Percentiles rank a stretch among this genome's conserved stretches.
Conservation (phyloP, 331 rosid species). For the Quercus lobata region DNA sequence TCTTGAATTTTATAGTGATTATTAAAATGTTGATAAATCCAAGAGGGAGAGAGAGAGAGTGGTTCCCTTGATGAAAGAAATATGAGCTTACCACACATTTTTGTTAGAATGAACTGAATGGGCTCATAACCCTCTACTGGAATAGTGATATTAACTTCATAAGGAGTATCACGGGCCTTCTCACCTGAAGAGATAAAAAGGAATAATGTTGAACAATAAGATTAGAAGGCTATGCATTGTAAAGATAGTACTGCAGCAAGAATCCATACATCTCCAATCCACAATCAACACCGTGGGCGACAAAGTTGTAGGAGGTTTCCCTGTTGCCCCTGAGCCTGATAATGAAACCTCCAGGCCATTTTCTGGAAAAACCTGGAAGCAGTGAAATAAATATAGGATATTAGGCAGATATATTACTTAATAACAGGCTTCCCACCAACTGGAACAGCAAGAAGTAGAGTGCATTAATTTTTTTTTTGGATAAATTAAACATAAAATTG, state of each 20-base stretch:
- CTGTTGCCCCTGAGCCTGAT: constrained; percentile 73
- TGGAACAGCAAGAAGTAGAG: constrained; percentile 11
- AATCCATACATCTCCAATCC: constrained; percentile 88
- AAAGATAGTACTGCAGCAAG: constrained; percentile 11
- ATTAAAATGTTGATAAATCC: neutral
- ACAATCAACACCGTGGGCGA: constrained; percentile 76
- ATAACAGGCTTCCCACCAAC: constrained; percentile 13
- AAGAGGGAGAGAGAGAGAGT: neutral
- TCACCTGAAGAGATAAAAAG: constrained; percentile 51
- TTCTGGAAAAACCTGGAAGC: constrained; percentile 60
- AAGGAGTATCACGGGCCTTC: constrained; percentile 46
- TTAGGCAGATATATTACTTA: neutral
- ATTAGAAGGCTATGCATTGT: constrained; percentile 1
- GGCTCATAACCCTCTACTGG: constrained; percentile 85
- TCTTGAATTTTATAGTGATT: neutral
- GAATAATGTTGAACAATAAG: neutral
- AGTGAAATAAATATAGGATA: constrained; percentile 24
- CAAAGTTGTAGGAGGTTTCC: constrained; percentile 80
- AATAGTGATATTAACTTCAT: constrained; percentile 73
- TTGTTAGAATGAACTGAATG: constrained; percentile 70
- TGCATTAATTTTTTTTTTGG: constrained; percentile 33
- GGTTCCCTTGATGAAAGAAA: neutral
- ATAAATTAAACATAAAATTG: too few relatives aligned
- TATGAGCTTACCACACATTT: constrained; percentile 67
- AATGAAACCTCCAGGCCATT: constrained; percentile 58